Evolutionary conservation across 805 yeast species (phyloP), one percentile per base, ranked within the genome.

Genomic region (Sungouiella blattae): DNA sequence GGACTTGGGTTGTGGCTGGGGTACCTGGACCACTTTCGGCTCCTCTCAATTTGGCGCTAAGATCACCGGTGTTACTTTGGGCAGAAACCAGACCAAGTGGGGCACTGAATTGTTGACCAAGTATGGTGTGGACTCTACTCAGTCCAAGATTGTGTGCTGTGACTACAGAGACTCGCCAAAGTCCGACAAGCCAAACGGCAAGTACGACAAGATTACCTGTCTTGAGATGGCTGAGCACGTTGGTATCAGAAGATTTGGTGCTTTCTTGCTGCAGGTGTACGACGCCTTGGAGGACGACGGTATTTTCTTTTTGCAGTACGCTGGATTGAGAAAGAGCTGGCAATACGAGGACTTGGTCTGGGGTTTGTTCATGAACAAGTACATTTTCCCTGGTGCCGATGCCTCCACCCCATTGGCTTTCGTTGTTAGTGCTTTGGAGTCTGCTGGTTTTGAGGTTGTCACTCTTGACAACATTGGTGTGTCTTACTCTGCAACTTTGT

Each of bases 201-300:
- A 65, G 55, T 87, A 88, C 67, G 78, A 87, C 69, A 86, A 87
- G 62, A 87, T 87, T 57, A 83, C 95, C 25, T 85, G 94, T 66
- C 71, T 87, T 58, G 96, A 87, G 71, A 87, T 87, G 96, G 87
- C 95, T 22, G 96, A 87, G 73, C 96, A 87, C 60, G 96, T 87
- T 55, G 96, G 96, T 57, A 83, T 87, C 50, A 78, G 95, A 62
- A 80, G 88, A 57, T 84, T 87, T 47, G 67, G 78, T 33, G 52
- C 82, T 14, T 87, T 87, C 71, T 69, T 87, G 59, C 66, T 69
- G 41, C 96, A 88, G 67, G 89, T 86, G 38, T 75, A 81, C 57
- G 86, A 85, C 55, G 79, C 87, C 78, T 77, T 87, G 59, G 95
- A 87, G 50, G 96, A 87, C 57, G 96, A 87, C 58, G 96, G 96